Evolutionary conservation across 108 stramenopile species (phyloP), one percentile per base, ranked within the genome.

Genomic region (Cyclotella choctawhatcheeana): DNA sequence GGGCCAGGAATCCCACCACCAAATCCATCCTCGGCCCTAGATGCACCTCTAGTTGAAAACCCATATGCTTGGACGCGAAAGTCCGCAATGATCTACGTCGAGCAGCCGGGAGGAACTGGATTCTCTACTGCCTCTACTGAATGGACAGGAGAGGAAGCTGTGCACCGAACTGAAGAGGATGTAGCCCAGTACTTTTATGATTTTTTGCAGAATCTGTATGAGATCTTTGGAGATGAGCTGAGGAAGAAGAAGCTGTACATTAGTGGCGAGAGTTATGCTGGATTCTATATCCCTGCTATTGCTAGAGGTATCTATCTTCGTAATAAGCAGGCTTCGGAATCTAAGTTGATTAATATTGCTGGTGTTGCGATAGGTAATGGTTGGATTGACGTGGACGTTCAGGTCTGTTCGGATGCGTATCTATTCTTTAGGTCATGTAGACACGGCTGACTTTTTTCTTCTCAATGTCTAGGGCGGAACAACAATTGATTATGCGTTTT

Each of bases 251-350:
- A 77, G 24, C 64, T 97, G n/a, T 94, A 82, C 53, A 66, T 97
- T n/a, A 77, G 82, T 22, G 96, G 94, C n/a, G 96, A 95, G 64
- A 77, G 74, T 24, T 97, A 97, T 65, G 92, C 93, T 0, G 93
- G 93, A 0, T 73, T 87, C 59, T 94, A 93, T 59, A 76, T 92
- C 52, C 96, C 93, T 14, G 81, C 74, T 16, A 86, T 94, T 67
- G 88, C 85, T 21, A 79, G 85, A 29, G 40, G 58, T 34, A 93
- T 96, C 64, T 65, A 89, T 67, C 51, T 69, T 27, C 65, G 66
- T 10, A 74, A 78, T 64, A 75, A 76, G 72, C 76, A 45, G 51
- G 51, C 69, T 17, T 26, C n/a, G 10, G 27, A 31, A 8, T 26
- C 17, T 51, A 51, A 54, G 29, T 55, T 67, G 20, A 82, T 90